Evolutionary conservation across 1,284 basidiomycete genomes (phyloP).

Genomic region (Wolfiporia cocos): DNA sequence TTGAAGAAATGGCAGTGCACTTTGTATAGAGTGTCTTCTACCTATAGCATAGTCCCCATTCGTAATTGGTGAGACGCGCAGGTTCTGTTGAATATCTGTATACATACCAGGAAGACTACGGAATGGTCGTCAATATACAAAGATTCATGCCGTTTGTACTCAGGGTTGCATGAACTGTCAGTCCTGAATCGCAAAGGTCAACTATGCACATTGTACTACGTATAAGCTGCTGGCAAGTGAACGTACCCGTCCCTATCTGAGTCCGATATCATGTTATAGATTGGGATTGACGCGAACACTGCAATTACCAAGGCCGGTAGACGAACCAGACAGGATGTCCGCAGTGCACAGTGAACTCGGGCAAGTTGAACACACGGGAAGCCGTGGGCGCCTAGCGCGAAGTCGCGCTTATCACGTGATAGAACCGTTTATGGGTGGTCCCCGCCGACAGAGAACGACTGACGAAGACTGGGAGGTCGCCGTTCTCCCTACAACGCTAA

Average conservation of each 20-base stretch:
- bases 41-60: constrained; percentile 10
- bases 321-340: too few relatives aligned
- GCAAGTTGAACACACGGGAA: not conserved
- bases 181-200: too few relatives aligned
- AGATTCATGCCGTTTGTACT: constrained; percentile 11
- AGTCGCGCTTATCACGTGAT: constrained; percentile 19
- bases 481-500: constrained; percentile 9
- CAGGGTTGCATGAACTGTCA: not conserved
- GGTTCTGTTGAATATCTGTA: not conserved
- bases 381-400: not conserved
- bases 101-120: constrained; percentile 16
- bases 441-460: too few relatives aligned
- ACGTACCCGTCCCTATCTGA: too few relatives aligned
- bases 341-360: too few relatives aligned
- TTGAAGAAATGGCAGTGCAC: constrained; percentile 22
- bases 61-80: not conserved
- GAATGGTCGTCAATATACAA: constrained; percentile 20
- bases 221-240: too few relatives aligned
- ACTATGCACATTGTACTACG: too few relatives aligned
- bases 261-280: too few relatives aligned
- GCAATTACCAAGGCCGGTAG: too few relatives aligned
- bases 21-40: constrained; percentile 20
- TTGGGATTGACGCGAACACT: too few relatives aligned
- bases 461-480: constrained; percentile 8
- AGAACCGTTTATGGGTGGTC: constrained; percentile 12